A percentile compares a stretch with the other conserved stretches of the same genome.
phyloP scores from a whole-genome alignment of 805 yeast species.

The Hyphopichia homilentoma region DNA sequence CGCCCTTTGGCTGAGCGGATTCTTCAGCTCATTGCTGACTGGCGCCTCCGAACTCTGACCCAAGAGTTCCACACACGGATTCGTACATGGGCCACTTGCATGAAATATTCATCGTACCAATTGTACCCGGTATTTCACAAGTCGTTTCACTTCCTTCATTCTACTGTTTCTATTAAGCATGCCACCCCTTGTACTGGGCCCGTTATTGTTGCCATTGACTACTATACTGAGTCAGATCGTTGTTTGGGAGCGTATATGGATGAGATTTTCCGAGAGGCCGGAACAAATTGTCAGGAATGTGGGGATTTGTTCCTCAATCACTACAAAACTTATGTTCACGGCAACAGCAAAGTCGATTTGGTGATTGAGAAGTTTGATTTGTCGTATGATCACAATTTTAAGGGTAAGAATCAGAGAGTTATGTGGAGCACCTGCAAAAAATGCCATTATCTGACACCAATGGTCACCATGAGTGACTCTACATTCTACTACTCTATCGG shows the following conservation, averaged over 20 bases:
- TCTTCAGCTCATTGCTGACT: constrained; percentile 31
- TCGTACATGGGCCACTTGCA: constrained; percentile 46
- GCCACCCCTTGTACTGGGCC: constrained; percentile 96
- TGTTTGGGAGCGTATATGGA: constrained; percentile 88
- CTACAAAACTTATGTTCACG: constrained; percentile 84
- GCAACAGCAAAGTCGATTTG: constrained; percentile 76
- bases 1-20: constrained; percentile 38
- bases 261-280: constrained; percentile 65
- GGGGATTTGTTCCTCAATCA: constrained; percentile 69
- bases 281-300: constrained; percentile 74
- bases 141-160: constrained; percentile 70
- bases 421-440: constrained; percentile 90
- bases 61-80: constrained; percentile 44
- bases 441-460: constrained; percentile 74
- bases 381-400: constrained; percentile 14
- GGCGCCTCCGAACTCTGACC: constrained; percentile 40
- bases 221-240: constrained; percentile 85
- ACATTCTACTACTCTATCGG: constrained; percentile 93
- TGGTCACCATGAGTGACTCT: constrained; percentile 75
- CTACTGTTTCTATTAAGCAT: constrained; percentile 76
- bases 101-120: constrained; percentile 34
- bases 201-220: constrained; percentile 75
- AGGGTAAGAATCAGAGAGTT: constrained; percentile 48
- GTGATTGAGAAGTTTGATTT: constrained; percentile 52
- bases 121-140: constrained; percentile 59